Evolutionary conservation across 1,139 yeast genomes (phyloP).

Genomic region (Yamadazyma dushanensis): DNA sequence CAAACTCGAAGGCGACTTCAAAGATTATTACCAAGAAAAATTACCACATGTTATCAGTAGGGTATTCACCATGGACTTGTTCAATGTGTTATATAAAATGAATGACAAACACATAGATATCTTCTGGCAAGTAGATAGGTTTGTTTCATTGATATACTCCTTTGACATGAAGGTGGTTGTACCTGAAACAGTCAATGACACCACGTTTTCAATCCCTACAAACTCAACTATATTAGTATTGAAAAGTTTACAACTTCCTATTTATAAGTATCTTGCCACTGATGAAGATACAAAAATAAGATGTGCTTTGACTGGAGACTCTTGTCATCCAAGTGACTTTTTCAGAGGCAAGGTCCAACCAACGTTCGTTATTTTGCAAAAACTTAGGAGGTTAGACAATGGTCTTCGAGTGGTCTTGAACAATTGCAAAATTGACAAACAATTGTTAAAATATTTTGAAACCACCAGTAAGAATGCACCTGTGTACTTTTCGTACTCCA

Average conservation of each 20-base stretch:
- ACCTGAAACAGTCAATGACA: background rate
- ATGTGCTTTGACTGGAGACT: background rate
- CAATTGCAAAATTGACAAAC: slow-evolving; percentile 10
- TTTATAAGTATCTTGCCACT: slow-evolving; percentile 12
- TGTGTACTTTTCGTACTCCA: slow-evolving; percentile 13
- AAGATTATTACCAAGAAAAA: slow-evolving; percentile 10
- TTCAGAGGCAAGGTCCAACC: slow-evolving; percentile 12
- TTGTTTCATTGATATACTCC: slow-evolving; percentile 8
- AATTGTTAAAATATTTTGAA: slow-evolving; percentile 8
- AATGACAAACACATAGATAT: slow-evolving; percentile 12
- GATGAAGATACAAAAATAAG: background rate
- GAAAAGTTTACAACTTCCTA: slow-evolving; percentile 12
- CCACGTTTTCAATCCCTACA: slow-evolving; percentile 7
- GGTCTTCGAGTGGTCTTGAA: slow-evolving; percentile 7
- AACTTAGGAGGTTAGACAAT: slow-evolving; percentile 8
- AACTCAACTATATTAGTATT: slow-evolving; percentile 6
- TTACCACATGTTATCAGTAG: slow-evolving; percentile 6
- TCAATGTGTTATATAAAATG: slow-evolving; percentile 9
- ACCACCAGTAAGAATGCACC: slow-evolving; percentile 7
- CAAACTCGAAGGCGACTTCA: slow-evolving; percentile 11
- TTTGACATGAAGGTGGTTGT: background rate
- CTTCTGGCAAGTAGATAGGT: slow-evolving; percentile 13
- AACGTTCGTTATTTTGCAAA: slow-evolving; percentile 10
- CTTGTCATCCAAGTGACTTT: slow-evolving; percentile 12
- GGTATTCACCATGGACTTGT: slow-evolving; percentile 9